phyloP scores from a whole-genome alignment of 2,329 filamentous ascomycete species.

The Ascosphaera acerosa region DNA sequence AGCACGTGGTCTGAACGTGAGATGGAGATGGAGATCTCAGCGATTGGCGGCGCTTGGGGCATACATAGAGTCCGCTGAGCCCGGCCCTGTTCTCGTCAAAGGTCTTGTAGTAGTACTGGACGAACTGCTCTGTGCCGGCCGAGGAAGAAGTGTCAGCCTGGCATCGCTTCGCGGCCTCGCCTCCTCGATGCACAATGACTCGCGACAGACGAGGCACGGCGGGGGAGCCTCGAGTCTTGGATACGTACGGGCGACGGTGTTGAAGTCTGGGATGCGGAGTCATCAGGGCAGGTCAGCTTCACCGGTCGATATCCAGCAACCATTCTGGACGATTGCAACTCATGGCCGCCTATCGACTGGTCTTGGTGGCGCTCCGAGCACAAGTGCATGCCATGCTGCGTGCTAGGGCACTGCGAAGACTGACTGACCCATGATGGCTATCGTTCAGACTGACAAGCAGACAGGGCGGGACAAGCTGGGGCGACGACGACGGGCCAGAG shows the following conservation, averaged over 20 bases:
- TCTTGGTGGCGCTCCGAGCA: too few species aligned
- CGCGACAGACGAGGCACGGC: neutral
- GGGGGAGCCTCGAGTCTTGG: slow-evolving; percentile 3
- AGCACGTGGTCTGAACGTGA: too few species aligned
- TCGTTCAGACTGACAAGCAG: too few species aligned
- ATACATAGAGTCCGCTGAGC: slow-evolving; percentile 56
- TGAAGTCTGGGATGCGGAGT: slow-evolving; percentile 13
- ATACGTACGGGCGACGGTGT: slow-evolving; percentile 19
- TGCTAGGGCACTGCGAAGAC: too few species aligned
- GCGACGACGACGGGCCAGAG: too few species aligned
- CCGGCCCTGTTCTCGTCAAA: slow-evolving; percentile 48
- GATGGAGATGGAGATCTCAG: too few species aligned
- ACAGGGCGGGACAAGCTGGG: too few species aligned
- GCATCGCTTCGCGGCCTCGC: slow-evolving; percentile 17
- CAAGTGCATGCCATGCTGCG: neutral
- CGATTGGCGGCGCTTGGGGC: too few species aligned
- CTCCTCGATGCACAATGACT: slow-evolving; percentile 13
- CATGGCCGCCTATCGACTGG: too few species aligned
- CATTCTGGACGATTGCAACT: slow-evolving; percentile 11
- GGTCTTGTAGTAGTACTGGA: slow-evolving; percentile 68
- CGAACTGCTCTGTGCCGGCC: slow-evolving; percentile 47
- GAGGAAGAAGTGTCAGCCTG: slow-evolving; percentile 17
- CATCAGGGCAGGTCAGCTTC: slow-evolving; percentile 5
- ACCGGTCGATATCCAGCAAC: slow-evolving; percentile 9
- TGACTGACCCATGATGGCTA: too few species aligned